Conservation (phyloP, 108 stramenopile genomes). For the Parietichytrium sp. region DNA sequence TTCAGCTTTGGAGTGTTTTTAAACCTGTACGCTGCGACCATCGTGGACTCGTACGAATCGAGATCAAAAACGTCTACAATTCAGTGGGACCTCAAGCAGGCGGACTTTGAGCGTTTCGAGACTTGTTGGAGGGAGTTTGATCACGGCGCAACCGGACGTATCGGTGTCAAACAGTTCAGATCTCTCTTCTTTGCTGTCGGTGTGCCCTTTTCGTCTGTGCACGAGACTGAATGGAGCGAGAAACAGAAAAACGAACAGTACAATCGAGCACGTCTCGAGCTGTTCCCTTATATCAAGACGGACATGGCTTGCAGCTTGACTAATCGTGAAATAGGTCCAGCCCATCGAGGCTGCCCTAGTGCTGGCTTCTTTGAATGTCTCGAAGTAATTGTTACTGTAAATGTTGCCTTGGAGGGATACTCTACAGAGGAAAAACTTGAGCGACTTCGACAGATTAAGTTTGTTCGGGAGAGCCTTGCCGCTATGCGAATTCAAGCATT, state of each 20-base stretch:
- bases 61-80: constrained; percentile 49
- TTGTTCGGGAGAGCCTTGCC: not conserved
- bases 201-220: not conserved
- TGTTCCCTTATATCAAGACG: not conserved
- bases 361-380: constrained; percentile 4
- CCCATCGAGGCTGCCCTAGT: not conserved
- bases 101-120: not conserved
- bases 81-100: not conserved
- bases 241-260: not conserved
- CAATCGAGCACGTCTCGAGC: constrained; percentile 9
- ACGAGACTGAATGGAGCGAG: not conserved
- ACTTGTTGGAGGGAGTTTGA: not conserved
- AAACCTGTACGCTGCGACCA: constrained; percentile 63
- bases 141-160: not conserved
- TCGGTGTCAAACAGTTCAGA: not conserved
- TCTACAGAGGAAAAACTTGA: not conserved
- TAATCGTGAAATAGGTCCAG: not conserved
- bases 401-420: not conserved
- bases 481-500: not conserved
- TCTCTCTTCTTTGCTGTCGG: not conserved
- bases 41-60: constrained; percentile 59
- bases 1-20: constrained; percentile 57
- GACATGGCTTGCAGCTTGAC: not conserved
- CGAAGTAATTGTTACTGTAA: not conserved
- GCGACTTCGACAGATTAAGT: not conserved